Base-by-base conservation (phyloP, 306 rosid species). In the Rubus parviflorus region DNA sequence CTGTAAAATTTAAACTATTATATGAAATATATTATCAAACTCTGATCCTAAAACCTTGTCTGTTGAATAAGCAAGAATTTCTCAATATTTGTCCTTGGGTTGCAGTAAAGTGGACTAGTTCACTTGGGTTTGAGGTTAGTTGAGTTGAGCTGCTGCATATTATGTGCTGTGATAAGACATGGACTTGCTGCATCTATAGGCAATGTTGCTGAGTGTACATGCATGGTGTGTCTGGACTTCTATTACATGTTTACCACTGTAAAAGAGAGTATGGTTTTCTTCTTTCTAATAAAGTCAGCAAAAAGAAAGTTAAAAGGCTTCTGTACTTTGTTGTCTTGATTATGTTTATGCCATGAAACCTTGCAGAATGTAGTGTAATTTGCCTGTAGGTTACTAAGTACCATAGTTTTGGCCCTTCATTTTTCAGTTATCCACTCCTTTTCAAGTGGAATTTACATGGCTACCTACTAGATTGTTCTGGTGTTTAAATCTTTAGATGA, bases 101-200 rank as follows among this genome's bases (percentile, higher is more conserved):
- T 67, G 38, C 19, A 67, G 23, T 41, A n/a, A 19, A 65, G 25
- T 54, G 6, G 61, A 54, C 5, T 19, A 19, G n/a, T 17, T 53
- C n/a, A 41, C 69, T 64, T 64, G 47, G 42, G 37, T 35, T 62
- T 65, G 48, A 65, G 48, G 20, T 43, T 20, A 64, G 47, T 64
- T 66, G 35, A 68, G n/a, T 45, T 43, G 38, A 43, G 38, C 48
- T 20, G n/a, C 35, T 20, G n/a, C 35, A 45, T 43, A 22, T 12
- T 13, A 20, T 15, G 49, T 68, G 25, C 72, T 43, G 53, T 45
- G 53, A 13, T 43, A 10, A 43, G 54, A 68, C 19, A 43, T 20
- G 30, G 0, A 25, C 30, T 67, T 68, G 40, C 49, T 68, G 6
- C 25, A 42, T 42, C 49, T 41, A 41, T 9, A 66, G 49, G 9